Percentiles rank a stretch among this genome's conserved stretches.
Evolutionary conservation across 345 rosid genomes (phyloP).

Genomic region (Eucalyptus curtisii): DNA sequence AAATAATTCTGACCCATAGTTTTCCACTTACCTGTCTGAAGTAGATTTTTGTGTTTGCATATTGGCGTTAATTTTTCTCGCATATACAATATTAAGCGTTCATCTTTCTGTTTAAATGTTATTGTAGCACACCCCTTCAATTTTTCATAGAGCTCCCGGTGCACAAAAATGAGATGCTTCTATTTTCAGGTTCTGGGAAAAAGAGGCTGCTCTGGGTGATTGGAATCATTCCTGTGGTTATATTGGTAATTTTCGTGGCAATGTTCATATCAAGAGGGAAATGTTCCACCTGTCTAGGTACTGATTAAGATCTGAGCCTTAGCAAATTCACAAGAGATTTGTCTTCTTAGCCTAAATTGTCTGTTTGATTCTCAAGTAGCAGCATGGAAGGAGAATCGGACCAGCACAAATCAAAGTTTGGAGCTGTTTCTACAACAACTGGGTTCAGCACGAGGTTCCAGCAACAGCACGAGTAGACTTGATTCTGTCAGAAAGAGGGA

Average conservation of each 20-base stretch:
- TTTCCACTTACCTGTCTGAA: neutral
- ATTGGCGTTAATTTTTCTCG: neutral
- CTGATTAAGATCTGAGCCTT: neutral
- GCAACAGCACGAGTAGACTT: neutral
- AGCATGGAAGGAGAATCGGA: neutral
- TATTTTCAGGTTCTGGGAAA: neutral
- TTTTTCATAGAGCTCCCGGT: neutral
- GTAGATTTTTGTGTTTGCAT: neutral
- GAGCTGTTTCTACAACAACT: neutral
- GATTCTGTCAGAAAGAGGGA: neutral
- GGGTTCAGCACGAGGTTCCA: neutral
- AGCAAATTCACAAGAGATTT: neutral
- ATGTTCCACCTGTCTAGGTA: neutral
- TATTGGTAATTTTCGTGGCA: neutral
- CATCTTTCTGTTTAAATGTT: neutral
- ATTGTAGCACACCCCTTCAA: neutral
- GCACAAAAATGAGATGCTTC: neutral
- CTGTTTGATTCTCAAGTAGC: neutral
- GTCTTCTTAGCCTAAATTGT: neutral
- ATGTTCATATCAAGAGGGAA: neutral
- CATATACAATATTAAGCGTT: neutral
- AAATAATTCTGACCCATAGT: neutral
- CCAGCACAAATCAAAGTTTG: neutral
- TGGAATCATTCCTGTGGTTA: neutral
- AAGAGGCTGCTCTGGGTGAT: neutral